Percentiles rank a stretch among this genome's conserved stretches.
Conservation (phyloP, 1,284 basidiomycete genomes). For the Mycena citricolor region DNA sequence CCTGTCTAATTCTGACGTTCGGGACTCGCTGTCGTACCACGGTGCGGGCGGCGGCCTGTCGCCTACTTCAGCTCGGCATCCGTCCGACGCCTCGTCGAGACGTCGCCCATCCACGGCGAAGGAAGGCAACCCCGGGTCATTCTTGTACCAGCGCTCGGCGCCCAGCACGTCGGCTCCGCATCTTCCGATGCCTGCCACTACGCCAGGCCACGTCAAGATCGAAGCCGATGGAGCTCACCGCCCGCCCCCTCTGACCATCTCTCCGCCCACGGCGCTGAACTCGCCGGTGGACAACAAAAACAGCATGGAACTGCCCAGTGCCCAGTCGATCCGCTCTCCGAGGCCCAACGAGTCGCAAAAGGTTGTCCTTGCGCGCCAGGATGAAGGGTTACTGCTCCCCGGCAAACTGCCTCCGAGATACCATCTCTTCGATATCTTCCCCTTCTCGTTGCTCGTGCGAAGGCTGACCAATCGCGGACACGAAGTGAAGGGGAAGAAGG, state of each 20-base stretch:
- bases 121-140: slow-evolving; percentile 22
- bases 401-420: slow-evolving; percentile 62
- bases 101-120: slow-evolving; percentile 16
- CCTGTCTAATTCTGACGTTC: slow-evolving; percentile 25
- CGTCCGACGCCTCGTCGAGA: slow-evolving; percentile 15
- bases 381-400: slow-evolving; percentile 54
- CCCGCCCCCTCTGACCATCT: slow-evolving; percentile 18
- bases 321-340: slow-evolving; percentile 12
- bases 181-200: slow-evolving; percentile 37
- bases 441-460: slow-evolving; percentile 61
- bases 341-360: slow-evolving; percentile 14
- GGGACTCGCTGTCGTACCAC: not conserved
- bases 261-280: slow-evolving; percentile 11
- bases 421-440: slow-evolving; percentile 65
- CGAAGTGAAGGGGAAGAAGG: slow-evolving; percentile 58
- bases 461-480: slow-evolving; percentile 45
- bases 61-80: slow-evolving; percentile 7
- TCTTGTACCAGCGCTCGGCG: slow-evolving; percentile 28
- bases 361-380: slow-evolving; percentile 32
- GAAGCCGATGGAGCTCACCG: slow-evolving; percentile 7
- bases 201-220: slow-evolving; percentile 7
- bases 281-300: slow-evolving; percentile 11
- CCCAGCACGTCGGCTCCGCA: slow-evolving; percentile 25
- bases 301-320: slow-evolving; percentile 1
- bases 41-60: slow-evolving; percentile 4